Base-by-base conservation (phyloP, 306 rosid genomes). In the Trifolium subterraneum region DNA sequence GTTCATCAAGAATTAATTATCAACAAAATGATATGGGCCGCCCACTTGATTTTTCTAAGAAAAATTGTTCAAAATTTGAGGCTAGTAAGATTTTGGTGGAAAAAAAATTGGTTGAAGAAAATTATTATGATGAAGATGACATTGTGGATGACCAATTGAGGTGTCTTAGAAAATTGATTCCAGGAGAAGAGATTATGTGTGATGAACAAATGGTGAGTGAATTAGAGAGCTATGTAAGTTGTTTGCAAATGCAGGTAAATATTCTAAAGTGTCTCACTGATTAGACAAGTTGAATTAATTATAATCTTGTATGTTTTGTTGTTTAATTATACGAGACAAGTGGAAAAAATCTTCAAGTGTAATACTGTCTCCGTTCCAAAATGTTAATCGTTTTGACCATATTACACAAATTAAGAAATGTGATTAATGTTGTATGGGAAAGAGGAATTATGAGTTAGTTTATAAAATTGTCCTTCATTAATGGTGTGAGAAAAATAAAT, bases 171-270 rank as follows among this genome's bases (percentile, higher is more conserved):
- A 81, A 48, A 68, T 68, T 89, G 74, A 70, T 91, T 9, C 97
- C 97, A 0, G 97, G 97, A 63, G 85, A 56, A 45, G 82, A 84
- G 19, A 85, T 55, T 1, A 10, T 85, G 74, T 76, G 74, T 16
- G 79, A 75, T 33, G 83, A 84, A 23, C 74, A 85, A 77, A 58
- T 91, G 87, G 80, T 81, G 61, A 69, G 42, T 8, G 92, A 91
- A 74, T 50, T 89, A 45, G 87, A 78, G 59, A 91, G 89, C 66
- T 91, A 91, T 51, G 51, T 91, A 25, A 86, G 61, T n/a, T 88
- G 93, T 76, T 87, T 91, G 82, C 70, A 91, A 80, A 77, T 87
- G 78, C 97, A 91, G 88, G 93, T 91, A 44, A 86, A 86, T 55
- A 75, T 87, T 87, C 97, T 91, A 69, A 84, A 80, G 23, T 81